These are phyloP conservation scores for Hippophae tibetana DNA, from an alignment of 306 rosid genomes.

Conservation along the genomic window DNA sequence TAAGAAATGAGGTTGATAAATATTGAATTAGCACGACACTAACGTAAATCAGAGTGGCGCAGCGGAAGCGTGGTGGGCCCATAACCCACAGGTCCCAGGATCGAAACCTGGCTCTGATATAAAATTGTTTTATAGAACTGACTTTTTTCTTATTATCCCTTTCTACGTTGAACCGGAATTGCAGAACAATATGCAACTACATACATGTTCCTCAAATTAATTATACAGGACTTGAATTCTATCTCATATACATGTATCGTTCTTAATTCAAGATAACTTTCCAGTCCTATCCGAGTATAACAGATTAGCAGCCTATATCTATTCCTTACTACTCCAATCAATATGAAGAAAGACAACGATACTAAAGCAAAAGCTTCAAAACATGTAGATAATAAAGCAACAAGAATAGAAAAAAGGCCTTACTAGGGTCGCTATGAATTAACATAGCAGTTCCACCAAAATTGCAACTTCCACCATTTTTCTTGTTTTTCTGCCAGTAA, in stretches of 20 bases:
- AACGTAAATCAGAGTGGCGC: conserved; percentile 39
- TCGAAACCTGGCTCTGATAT: conserved; percentile 49
- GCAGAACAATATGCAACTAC: no score
- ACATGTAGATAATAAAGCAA: not conserved
- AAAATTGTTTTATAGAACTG: no score
- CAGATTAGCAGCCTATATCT: not conserved
- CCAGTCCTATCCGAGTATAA: not conserved
- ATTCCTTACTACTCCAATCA: not conserved
- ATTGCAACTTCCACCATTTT: conserved; percentile 73
- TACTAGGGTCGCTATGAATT: conserved; percentile 80
- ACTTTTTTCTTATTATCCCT: no score
- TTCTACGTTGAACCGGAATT: no score
- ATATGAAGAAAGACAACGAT: not conserved
- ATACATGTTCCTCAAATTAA: no score
- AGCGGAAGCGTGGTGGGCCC: conserved; percentile 42
- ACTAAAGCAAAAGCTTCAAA: not conserved
- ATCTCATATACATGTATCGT: no score
- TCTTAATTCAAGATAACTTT: no score
- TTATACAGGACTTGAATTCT: no score
- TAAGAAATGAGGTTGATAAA: no score
- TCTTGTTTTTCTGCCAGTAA: conserved; percentile 94
- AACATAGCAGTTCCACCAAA: conserved; percentile 93
- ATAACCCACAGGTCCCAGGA: conserved; percentile 60
- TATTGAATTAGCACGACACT: not conserved
- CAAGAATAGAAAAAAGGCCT: conserved; percentile 2